A percentile compares a stretch with the other conserved stretches of the same genome.
Conservation (phyloP, 257 asterid genomes). For the Paraleonurus japonicus region DNA sequence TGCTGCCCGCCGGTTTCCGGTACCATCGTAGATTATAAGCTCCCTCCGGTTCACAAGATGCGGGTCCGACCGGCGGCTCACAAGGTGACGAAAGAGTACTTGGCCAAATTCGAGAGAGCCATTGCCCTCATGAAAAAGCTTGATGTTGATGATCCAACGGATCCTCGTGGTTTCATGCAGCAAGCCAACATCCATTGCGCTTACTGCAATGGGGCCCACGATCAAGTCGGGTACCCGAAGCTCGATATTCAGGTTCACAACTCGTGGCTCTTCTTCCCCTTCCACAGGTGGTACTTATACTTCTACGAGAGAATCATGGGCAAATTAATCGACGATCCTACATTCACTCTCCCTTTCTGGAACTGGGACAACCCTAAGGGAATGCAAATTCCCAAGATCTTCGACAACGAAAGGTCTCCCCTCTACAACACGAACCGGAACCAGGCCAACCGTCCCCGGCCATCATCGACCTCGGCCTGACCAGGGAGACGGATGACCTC, state of each 20-base stretch:
- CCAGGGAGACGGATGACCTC: constrained; percentile 16
- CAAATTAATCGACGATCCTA: constrained; percentile 34
- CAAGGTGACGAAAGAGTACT: background rate
- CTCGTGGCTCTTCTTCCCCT: constrained; percentile 48
- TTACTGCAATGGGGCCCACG: constrained; percentile 39
- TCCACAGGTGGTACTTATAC: constrained; percentile 44
- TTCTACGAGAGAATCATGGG: constrained; percentile 47
- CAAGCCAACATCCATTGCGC: constrained; percentile 28
- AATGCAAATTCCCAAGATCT: background rate
- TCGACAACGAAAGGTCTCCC: background rate
- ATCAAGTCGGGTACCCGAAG: constrained; percentile 33
- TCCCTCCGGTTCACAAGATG: background rate
- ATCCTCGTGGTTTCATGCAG: constrained; percentile 38
- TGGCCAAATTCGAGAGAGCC: constrained; percentile 27
- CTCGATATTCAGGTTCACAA: constrained; percentile 26
- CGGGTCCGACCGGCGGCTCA: background rate
- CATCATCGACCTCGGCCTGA: constrained; percentile 35
- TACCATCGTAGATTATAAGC: background rate
- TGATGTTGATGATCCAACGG: constrained; percentile 39
- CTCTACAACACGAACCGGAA: background rate
- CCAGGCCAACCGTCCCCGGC: constrained; percentile 1
- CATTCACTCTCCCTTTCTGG: constrained; percentile 25
- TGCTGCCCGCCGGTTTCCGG: background rate
- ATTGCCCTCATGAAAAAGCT: constrained; percentile 35
- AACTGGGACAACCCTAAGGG: constrained; percentile 23